Evolutionary conservation across 1,284 basidiomycete genomes (phyloP).

Genomic region (Cystobasidium slooffiae): DNA sequence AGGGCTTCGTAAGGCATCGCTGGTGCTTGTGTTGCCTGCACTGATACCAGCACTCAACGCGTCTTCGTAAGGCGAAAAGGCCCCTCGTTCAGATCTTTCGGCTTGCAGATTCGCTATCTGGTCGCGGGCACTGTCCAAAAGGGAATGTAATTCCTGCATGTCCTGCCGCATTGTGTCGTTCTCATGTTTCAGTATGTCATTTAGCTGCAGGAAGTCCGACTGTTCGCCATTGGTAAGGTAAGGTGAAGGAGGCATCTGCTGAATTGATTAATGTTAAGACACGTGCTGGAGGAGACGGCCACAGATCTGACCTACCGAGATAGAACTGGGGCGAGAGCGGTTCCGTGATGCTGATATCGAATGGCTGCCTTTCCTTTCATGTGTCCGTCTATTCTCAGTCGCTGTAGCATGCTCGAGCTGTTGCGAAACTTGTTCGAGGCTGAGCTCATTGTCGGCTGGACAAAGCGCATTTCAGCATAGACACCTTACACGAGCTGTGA

Average conservation of each 20-base stretch:
- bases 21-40: slow-evolving; percentile 5
- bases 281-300: neutral
- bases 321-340: slow-evolving; percentile 25
- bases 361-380: slow-evolving; percentile 26
- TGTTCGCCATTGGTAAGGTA: slow-evolving; percentile 26
- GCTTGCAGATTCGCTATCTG: slow-evolving; percentile 43
- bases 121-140: slow-evolving; percentile 49
- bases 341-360: slow-evolving; percentile 28
- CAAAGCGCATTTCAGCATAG: neutral
- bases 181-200: slow-evolving; percentile 49
- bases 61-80: slow-evolving; percentile 25
- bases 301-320: slow-evolving; percentile 16
- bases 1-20: slow-evolving; percentile 26
- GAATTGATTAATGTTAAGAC: neutral
- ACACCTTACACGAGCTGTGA: neutral
- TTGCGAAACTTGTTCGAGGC: slow-evolving; percentile 8
- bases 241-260: slow-evolving; percentile 3
- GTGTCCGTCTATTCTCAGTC: neutral
- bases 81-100: slow-evolving; percentile 27
- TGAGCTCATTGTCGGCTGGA: slow-evolving; percentile 37
- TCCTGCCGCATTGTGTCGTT: slow-evolving; percentile 49
- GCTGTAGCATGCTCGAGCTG: slow-evolving; percentile 25
- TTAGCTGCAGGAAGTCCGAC: slow-evolving; percentile 48
- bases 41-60: neutral
- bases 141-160: slow-evolving; percentile 48